phyloP scores from a whole-genome alignment of 768 basidiomycete species.

The Leccinellum luteum region DNA sequence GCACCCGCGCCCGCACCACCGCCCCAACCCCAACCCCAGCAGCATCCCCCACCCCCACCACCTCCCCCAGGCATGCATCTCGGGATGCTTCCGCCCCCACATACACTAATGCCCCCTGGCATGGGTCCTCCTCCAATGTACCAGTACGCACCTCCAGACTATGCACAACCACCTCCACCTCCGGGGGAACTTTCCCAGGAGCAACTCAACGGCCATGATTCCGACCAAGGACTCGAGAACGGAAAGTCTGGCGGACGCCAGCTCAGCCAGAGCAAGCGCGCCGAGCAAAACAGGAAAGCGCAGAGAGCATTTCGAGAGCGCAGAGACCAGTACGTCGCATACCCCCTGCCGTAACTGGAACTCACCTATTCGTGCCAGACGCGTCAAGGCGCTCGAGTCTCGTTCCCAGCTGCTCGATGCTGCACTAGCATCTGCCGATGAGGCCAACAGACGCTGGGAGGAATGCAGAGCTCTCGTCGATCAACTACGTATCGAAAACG shows the following conservation, averaged over 20 bases:
- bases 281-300: constrained; percentile 93
- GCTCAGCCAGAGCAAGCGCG: constrained; percentile 79
- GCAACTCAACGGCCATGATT: constrained; percentile 20
- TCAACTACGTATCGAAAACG: constrained; percentile 81
- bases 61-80: constrained; percentile 37
- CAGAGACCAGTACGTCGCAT: constrained; percentile 69
- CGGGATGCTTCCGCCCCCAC: constrained; percentile 54
- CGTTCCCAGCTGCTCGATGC: constrained; percentile 84
- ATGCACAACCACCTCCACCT: constrained; percentile 23
- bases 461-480: constrained; percentile 89
- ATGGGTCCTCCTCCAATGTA: constrained; percentile 32
- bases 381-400: constrained; percentile 84
- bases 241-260: constrained; percentile 42
- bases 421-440: constrained; percentile 81
- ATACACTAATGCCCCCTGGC: constrained; percentile 47
- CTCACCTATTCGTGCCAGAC: constrained; percentile 43
- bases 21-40: constrained; percentile 21
- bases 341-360: neutral
- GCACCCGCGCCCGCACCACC: constrained; percentile 8
- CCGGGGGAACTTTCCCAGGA: constrained; percentile 29
- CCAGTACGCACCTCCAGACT: constrained; percentile 35
- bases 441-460: constrained; percentile 87
- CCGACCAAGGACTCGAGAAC: constrained; percentile 1
- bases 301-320: constrained; percentile 90
- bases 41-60: constrained; percentile 33